Evolutionary conservation across 495 filamentous ascomycete genomes (phyloP), one percentile per base, ranked within the genome.

Genomic region (Xylaria grammica): DNA sequence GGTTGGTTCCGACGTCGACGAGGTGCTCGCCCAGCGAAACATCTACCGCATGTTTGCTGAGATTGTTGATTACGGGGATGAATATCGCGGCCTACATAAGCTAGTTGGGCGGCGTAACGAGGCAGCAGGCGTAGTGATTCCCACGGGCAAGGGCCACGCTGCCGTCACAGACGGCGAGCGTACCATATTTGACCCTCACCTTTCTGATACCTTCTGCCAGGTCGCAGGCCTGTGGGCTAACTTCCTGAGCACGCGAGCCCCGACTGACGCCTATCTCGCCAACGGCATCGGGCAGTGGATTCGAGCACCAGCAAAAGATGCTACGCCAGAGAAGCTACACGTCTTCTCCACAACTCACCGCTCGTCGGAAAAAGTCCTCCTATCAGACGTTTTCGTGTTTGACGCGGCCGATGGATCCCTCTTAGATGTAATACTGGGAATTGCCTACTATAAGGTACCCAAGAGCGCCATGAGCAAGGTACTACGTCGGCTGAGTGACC

Each of bases 341-440:
- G 77, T 85, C 0, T 70, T 78, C 27, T 79, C 78, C 0, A 50
- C 42, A 9, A 77, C 82, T 42, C 67, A 77, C 32, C 64, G 57
- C 2, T 60, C 52, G 1, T 48, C 45, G 4, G 45, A 48, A 5
- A 70, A 74, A 24, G 44, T 49, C 1, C 83, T 65, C 53, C 59
- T 77, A 3, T 82, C 72, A 1, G 84, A 87, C 53, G 66, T 85
- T 0, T 87, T 85, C 60, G 72, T 82, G 0, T 87, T 84, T 66
- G 77, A 85, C 61, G 45, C 78, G 0, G 61, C 50, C 0, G 27
- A 32, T 26, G 49, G 42, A 19, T 45, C 42, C 42, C 42, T 45
- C n/a, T 19, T 50, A 17, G 48, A 50, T 27, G 48, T 50, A 24
- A 50, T 50, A 2, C 48, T 50, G 24, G 48, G 48, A 15, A 50